Percentiles rank a stretch among this genome's conserved stretches.
phyloP scores from a whole-genome alignment of 148 eudicot genomes.

The Rhododendron vialii region DNA sequence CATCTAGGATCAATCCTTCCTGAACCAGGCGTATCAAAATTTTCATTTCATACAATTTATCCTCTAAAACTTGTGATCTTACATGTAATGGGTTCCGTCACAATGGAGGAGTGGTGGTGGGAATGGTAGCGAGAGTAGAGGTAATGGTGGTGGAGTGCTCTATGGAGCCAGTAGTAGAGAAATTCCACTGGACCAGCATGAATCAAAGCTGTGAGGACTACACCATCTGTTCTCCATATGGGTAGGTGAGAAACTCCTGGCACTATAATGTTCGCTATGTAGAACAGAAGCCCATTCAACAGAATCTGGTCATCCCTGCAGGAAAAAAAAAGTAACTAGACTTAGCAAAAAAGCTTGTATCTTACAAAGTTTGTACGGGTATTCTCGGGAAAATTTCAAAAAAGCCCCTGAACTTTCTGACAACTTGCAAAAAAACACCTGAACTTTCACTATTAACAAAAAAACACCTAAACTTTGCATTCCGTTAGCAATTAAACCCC shows the following conservation, averaged over 20 bases:
- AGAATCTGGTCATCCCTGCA: conserved; percentile 77
- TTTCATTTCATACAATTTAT: not conserved
- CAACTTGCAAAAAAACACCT: too few species aligned
- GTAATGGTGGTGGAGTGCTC: conserved; percentile 57
- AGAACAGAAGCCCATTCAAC: conserved; percentile 38
- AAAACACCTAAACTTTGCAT: too few species aligned
- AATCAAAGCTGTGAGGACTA: conserved; percentile 28
- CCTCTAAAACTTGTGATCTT: conserved; percentile 1
- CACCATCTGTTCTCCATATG: conserved; percentile 57
- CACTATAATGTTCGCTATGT: conserved; percentile 15
- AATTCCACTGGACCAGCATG: conserved; percentile 62
- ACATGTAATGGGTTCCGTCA: conserved; percentile 48
- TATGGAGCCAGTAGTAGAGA: conserved; percentile 58
- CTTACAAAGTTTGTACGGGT: not conserved
- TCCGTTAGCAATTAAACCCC: too few species aligned
- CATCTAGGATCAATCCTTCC: too few species aligned
- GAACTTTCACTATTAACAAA: too few species aligned
- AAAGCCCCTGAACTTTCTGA: too few species aligned
- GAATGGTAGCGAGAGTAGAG: conserved; percentile 64
- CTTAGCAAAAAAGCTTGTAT: not conserved
- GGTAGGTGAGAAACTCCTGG: conserved; percentile 31
- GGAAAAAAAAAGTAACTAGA: not conserved
- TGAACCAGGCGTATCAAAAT: not conserved
- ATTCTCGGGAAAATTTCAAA: too few species aligned
- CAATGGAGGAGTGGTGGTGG: conserved; percentile 63